These are phyloP conservation scores for Isabelozyma pseudorhagii DNA, from an alignment of 805 yeast species.

Conservation along the genomic window DNA sequence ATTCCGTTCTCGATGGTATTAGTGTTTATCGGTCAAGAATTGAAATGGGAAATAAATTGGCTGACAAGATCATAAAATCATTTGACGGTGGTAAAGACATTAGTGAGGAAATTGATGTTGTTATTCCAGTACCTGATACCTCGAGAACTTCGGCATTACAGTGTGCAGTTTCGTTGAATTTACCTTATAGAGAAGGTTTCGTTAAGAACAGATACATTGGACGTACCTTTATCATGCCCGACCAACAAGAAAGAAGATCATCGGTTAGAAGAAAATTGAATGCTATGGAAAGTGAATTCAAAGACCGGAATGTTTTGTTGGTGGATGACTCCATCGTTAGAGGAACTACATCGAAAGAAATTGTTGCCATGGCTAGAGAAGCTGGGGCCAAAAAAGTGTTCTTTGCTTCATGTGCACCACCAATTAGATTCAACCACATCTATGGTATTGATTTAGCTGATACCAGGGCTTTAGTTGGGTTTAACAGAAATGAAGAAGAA, in stretches of 20 bases:
- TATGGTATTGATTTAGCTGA: slow-evolving; percentile 98
- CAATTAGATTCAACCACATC: slow-evolving; percentile 93
- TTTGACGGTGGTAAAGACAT: slow-evolving; percentile 37
- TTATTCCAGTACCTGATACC: slow-evolving; percentile 97
- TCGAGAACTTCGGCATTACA: slow-evolving; percentile 94
- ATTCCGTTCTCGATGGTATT: slow-evolving; percentile 93
- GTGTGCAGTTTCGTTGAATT: slow-evolving; percentile 74
- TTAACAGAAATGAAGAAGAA: slow-evolving; percentile 67
- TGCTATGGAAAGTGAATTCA: slow-evolving; percentile 93
- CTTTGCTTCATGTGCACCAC: slow-evolving; percentile 97
- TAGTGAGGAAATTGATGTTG: slow-evolving; percentile 75
- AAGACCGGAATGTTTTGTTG: slow-evolving; percentile 76
- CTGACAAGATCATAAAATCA: slow-evolving; percentile 57
- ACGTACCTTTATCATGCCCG: slow-evolving; percentile 97
- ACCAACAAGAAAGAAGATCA: slow-evolving; percentile 89
- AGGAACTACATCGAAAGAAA: slow-evolving; percentile 96
- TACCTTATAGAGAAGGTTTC: slow-evolving; percentile 95
- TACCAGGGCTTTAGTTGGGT: slow-evolving; percentile 89
- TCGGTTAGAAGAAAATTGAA: slow-evolving; percentile 92
- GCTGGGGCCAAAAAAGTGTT: slow-evolving; percentile 96
- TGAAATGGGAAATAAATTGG: slow-evolving; percentile 90
- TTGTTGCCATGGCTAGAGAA: slow-evolving; percentile 96
- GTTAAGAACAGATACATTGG: slow-evolving; percentile 97
- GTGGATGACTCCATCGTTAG: slow-evolving; percentile 98
- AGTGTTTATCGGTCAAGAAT: slow-evolving; percentile 91